Base-by-base conservation (phyloP, 495 filamentous ascomycete genomes). In the Aspergillus olivimuriae region DNA sequence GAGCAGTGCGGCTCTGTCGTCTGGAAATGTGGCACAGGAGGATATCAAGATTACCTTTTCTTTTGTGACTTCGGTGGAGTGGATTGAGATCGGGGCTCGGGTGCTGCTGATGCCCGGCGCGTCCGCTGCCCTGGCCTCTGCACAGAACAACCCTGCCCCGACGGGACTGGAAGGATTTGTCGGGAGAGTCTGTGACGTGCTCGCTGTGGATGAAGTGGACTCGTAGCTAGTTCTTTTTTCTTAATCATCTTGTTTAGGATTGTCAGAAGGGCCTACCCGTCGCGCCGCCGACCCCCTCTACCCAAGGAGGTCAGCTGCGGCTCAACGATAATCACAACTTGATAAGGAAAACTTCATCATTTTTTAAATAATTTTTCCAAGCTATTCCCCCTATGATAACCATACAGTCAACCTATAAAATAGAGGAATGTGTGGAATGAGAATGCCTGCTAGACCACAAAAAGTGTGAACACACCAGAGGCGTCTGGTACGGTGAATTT, bases 21-120 rank as follows among this genome's bases (percentile, higher is more conserved):
- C 51, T 53, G 56, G 26, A 43, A 55, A 55, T 22, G 28, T 43
- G 0, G 33, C 42, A 6, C 48, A 54, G 16, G 65, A 66, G 4
- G 58, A 74, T 42, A 72, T 83, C 7, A 72, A 83, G 50, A 84
- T 94, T 26, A 80, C 77, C 0, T 82, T 95, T 48, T 80, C 83
- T 32, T 79, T 98, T 42, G 65, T 86, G 10, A 78, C 79, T 4
- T 82, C 77, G 34, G 75, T 82, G 20, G 90, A 96, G 57, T 97
- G 88, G 84, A 70, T 96, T 31, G 86, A 94, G 61, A 51, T 86
- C 9, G 91, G 83, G 2, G 83, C 82, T 12, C 78, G 77, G 44
- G 82, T 96, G 17, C 66, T 98, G 41, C 70, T 97, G 4, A 81
- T 87, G 76, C 83, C 82, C 1, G 79, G 80, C 3, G 74, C 63